Evolutionary conservation across 1,284 basidiomycete genomes (phyloP).

Genomic region (Ustilago curta): DNA sequence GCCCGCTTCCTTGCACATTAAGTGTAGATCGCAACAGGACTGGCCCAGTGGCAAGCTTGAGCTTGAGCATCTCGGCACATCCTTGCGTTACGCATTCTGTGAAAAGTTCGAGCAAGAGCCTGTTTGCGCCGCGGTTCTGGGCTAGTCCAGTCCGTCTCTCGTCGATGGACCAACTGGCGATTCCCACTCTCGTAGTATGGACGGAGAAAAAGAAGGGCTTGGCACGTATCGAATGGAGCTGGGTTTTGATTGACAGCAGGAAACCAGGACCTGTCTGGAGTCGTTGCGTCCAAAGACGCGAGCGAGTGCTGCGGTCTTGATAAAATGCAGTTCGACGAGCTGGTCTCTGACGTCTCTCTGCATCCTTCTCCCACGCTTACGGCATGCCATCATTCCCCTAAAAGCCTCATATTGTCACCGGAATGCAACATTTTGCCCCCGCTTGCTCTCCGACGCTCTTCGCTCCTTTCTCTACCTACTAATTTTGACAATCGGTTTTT

Average conservation of each 20-base stretch:
- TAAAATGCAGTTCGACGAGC: neutral
- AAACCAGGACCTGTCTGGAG: neutral
- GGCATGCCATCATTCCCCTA: neutral
- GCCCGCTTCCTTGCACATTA: too few relatives aligned
- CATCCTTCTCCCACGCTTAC: neutral
- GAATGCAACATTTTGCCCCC: neutral
- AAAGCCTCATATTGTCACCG: neutral
- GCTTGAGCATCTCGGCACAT: neutral
- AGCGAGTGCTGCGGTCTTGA: neutral
- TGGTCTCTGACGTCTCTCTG: neutral
- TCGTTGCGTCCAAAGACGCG: neutral
- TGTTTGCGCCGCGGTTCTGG: neutral
- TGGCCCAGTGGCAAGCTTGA: neutral
- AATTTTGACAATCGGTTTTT: neutral
- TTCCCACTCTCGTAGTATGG: too few relatives aligned
- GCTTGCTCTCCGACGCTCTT: neutral
- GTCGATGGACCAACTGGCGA: too few relatives aligned
- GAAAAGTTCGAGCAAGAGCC: conserved; percentile 5
- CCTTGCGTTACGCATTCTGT: neutral
- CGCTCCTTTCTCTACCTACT: neutral
- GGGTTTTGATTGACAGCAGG: neutral
- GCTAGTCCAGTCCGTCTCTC: neutral
- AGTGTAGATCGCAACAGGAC: too few relatives aligned
- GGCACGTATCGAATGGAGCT: neutral
- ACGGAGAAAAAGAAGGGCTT: too few relatives aligned